Evolutionary conservation across 306 rosid species (phyloP), one percentile per base, ranked within the genome.

Genomic region (Cercis canadensis): DNA sequence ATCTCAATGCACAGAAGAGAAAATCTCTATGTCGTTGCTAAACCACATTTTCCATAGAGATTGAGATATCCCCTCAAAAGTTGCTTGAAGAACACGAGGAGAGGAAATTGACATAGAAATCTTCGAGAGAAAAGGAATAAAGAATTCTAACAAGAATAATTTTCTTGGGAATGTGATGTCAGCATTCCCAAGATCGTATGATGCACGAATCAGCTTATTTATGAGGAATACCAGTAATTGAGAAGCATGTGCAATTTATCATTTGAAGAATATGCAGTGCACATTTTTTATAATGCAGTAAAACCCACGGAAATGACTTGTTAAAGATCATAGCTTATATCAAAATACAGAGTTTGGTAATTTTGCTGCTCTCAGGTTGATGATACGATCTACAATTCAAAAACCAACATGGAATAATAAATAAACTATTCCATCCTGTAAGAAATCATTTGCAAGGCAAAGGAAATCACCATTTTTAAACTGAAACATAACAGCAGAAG

Each of bases 1-100:
- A 89, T 89, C 75, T 80, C 87, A 60, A 87, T 77, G 90, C 92
- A 85, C 64, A 81, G 87, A 69, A 82, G 73, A 66, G 83, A 75
- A 5, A 44, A 74, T 63, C 80, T 87, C 21, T 52, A 50, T 34
- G 85, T 81, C 55, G 69, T 87, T 37, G 86, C 89, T 55, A 87
- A 56, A 59, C 87, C 87, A 3, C 76, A 36, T 74, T 76, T 74
- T 72, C 50, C 45, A 12, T 83, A 75, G 43, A 69, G 69, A 62
- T 32, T 62, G 55, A 54, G 53, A 37, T 1, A n/a, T 53, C 11
- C 36, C 9, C 65, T 54, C 11, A 33, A 8, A 40, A 70, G 60
- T 74, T 33, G 76, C 43, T 34, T 34, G 21, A 14, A 29, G 49
- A 56, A 68, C 13, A n/a, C n/a, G n/a, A n/a, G n/a, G n/a, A n/a